A percentile compares a stretch with the other conserved stretches of the same genome.
Evolutionary conservation across 345 rosid genomes (phyloP).

Genomic region (Eucalyptus virginea): DNA sequence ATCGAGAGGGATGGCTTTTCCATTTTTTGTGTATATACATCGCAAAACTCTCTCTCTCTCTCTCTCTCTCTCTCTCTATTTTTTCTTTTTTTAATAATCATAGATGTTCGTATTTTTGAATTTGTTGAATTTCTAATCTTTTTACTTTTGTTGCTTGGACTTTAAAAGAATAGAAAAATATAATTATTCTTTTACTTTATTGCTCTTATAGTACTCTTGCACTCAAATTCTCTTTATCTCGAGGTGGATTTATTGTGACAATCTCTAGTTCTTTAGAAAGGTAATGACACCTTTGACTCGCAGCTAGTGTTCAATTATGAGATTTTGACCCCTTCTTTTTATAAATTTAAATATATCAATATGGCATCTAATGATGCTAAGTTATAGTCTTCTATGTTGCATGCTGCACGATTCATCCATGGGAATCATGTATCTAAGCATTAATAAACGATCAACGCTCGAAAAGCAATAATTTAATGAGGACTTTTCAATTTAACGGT

Average conservation of each 20-base stretch:
- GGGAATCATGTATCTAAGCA: neutral
- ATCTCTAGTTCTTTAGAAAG: neutral
- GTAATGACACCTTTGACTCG: neutral
- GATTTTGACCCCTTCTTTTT: neutral
- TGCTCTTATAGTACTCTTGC: neutral
- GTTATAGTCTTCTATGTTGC: neutral
- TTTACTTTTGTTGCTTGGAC: neutral
- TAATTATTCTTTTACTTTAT: neutral
- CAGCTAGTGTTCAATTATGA: neutral
- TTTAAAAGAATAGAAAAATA: neutral
- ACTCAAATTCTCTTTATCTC: neutral
- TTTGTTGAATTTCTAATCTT: neutral
- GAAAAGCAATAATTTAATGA: neutral
- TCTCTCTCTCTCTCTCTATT: neutral
- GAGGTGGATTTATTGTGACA: neutral
- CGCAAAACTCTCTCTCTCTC: neutral
- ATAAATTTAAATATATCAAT: neutral
- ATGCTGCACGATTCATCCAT: neutral
- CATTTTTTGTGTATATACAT: neutral
- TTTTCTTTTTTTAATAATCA: neutral
- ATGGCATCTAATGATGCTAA: neutral
- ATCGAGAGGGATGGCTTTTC: neutral
- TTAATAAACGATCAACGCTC: too few species aligned
- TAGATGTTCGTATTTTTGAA: neutral
- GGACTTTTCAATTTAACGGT: neutral